Evolutionary conservation across 208 protist genomes (phyloP), one percentile per base, ranked within the genome.

Genomic region (Trypanosoma theileri): DNA sequence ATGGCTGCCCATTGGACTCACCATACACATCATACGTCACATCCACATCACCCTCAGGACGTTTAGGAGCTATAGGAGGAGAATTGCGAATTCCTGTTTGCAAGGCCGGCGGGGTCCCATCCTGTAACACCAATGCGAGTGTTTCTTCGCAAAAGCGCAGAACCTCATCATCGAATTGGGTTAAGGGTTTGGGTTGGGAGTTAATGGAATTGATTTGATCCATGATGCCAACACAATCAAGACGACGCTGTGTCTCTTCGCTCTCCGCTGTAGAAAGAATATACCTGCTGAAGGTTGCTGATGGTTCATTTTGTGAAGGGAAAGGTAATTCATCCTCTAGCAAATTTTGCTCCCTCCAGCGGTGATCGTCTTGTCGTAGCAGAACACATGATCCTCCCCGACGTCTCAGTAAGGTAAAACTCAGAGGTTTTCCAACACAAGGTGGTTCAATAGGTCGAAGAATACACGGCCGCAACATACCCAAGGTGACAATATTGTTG

Each of bases 391-490:
- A 89, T 71, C 65, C 60, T 26, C 77, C 77, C 51, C 82, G 75
- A 1, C 83, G 78, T 40, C 67, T 77, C 62, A 93, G 91, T 22
- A 93, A 63, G 22, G 89, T 85, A 53, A 95, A 95, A 57, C 77
- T 73, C 4, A 73, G 75, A 59, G 63, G 26, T 14, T 71, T 65
- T 2, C 82, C 86, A 3, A 45, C 4, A 26, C 14, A 52, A 28
- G 77, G 71, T n/a, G 77, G 73, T 22, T 44, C 46, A 48, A 86
- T 71, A 4, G 66, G 69, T 41, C 80, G 73, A 62, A 92, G 63
- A 21, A 91, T 75, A 53, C 84, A 90, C 35, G 85, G 89, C 19
- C 85, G 77, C 50, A 95, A 72, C 46, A 76, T 72, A 66, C 74
- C 65, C 17, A 69, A 42, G 3, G 66, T 73, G 51, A 96, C 56